Evolutionary conservation across 192 early-diverging fungal genomes (phyloP).

Genomic region (Pecoramyces ruminantium): DNA sequence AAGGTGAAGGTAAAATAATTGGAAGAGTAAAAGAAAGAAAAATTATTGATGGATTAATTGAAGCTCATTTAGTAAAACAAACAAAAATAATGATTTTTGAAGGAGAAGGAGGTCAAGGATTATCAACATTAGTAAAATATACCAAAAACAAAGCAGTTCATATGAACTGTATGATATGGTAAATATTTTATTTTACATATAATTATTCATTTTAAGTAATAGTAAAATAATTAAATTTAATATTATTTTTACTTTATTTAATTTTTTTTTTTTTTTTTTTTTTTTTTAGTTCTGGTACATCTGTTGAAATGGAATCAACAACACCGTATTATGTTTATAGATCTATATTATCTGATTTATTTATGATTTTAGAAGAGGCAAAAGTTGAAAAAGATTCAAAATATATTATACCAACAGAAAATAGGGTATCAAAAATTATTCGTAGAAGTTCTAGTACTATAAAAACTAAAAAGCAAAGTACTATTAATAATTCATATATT

Average conservation of each 20-base stretch:
- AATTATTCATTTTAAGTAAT: too few species aligned
- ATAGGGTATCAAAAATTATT: neutral
- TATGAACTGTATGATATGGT: constrained; percentile 16
- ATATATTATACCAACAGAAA: neutral
- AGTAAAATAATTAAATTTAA: too few species aligned
- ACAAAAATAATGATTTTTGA: constrained; percentile 15
- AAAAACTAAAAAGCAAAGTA: neutral
- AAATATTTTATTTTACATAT: neutral
- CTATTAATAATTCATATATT: neutral
- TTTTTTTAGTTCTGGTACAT: constrained; percentile 10
- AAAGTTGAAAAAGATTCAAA: constrained; percentile 4
- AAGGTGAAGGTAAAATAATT: constrained; percentile 5
- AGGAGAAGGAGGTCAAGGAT: constrained; percentile 26
- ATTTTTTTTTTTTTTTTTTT: too few species aligned
- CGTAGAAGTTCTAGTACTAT: neutral
- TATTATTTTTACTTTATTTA: too few species aligned
- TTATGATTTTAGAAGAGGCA: constrained; percentile 12
- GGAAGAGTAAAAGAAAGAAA: constrained; percentile 20
- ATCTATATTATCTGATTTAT: constrained; percentile 16
- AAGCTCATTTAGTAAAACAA: constrained; percentile 2
- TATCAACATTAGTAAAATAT: constrained; percentile 23
- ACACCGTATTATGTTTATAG: constrained; percentile 22
- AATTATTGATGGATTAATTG: constrained; percentile 8
- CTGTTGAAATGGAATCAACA: constrained; percentile 19
- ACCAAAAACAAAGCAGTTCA: constrained; percentile 15